Evolutionary conservation across 176 grass and related monocot genomes (phyloP), one percentile per base, ranked within the genome.

Genomic region (Rhynchospora tenuis): DNA sequence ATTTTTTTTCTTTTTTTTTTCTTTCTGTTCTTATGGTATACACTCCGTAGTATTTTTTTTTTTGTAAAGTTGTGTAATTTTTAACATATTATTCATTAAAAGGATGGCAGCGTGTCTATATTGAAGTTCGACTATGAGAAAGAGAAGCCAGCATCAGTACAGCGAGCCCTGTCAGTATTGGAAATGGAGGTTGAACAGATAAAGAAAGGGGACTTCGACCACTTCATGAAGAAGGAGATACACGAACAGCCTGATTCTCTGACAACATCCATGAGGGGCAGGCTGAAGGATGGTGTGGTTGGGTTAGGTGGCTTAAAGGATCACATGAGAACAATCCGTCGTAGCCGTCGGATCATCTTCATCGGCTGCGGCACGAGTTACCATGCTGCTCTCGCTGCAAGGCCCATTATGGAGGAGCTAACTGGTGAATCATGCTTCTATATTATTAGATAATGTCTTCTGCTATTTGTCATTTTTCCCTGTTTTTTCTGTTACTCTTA

Each of bases 101-200:
- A 98, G 95, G 92, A 98, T 31, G 95, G 95, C 20, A 91, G 87
- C 82, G 95, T 98, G 44, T 93, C 92, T 3, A 90, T 98, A 23
- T 82, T 98, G 60, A 98, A 91, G 74, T 98, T 98, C 59, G 92
- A 94, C 59, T 84, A 83, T 43, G 79, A 90, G 26, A 98, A 91
- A 80, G 95, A 98, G 58, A 98, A 94, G 62, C 92, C 95, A 46
- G 90, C 95, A 57, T 94, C 86, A 74, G 90, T 94, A 59, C 92
- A 98, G 59, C 85, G 95, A 52, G 95, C 95, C 86, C 87, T 98
- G 73, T 98, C 87, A 87, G 90, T 98, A 81, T 84, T 98, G 59
- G 95, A 98, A 81, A 98, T 94, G 92, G 95, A 98, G 85, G 92
- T 98, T 44, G 92, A 98, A 31, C 95, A 98, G 88, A 98, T 94